Evolutionary conservation across 2,329 filamentous ascomycete species (phyloP), one percentile per base, ranked within the genome.

Genomic region (Cladophialophora yegresii): DNA sequence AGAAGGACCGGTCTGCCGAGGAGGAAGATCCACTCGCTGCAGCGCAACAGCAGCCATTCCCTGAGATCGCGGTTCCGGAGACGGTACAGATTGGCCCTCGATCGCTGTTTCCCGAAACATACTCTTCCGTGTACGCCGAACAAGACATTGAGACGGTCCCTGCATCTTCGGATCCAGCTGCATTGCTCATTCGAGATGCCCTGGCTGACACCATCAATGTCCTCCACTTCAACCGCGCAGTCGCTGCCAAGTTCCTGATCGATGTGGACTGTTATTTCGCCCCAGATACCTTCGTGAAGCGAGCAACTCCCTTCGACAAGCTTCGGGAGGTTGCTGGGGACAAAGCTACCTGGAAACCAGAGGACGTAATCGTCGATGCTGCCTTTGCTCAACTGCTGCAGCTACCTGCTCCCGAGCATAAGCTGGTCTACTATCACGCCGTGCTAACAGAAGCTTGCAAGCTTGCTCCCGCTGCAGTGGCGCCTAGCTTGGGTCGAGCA

Each of bases 191-290:
- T 63, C 87, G 95, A 54, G 95, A 99, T 75, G 87, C 87, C 0
- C 84, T 98, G 61, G 84, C 91, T 45, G 95, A 99, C 75, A 97
- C 93, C 0, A 95, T 99, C 78, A 97, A 97, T 74, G 88, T 92
- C 58, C 83, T 99, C 16, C 87, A 98, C 78, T 96, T 92, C 80
- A 99, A 98, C 77, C 89, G 95, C 66, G 91, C 92, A 71, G 85
- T 88, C 36, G 89, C 90, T 0, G 93, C 95, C 45, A 91, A 92
- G 63, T 95, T 92, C 72, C 81, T 99, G 40, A 96, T 97, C 72
- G 93, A 98, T 72, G 83, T 97, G 40, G 95, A 99, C 76, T 96
- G 91, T 77, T 99, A 95, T 78, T 99, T 96, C 80, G 85, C 92
- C 0, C 87, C 91, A 9, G 86, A 88, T 61, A 97, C 91, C 1